Evolutionary conservation across 495 filamentous ascomycete genomes (phyloP).

Genomic region (Penicillium chermesinum): DNA sequence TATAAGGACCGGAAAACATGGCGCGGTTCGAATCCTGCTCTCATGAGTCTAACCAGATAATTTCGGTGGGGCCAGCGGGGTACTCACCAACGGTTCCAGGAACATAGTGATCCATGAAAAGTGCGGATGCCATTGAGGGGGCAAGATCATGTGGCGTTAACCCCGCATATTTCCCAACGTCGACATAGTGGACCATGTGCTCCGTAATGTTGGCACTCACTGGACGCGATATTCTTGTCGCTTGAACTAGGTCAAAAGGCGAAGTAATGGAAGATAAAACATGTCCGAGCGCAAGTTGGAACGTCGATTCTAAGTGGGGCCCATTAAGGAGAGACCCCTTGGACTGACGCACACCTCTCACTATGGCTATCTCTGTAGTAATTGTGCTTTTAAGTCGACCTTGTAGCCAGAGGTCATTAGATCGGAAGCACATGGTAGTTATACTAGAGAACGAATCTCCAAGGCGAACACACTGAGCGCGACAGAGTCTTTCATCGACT

Average conservation of each 20-base stretch:
- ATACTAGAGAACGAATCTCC: neutral
- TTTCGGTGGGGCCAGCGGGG: neutral
- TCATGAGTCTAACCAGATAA: constrained; percentile 3
- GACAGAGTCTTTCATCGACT: neutral
- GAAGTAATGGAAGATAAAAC: neutral
- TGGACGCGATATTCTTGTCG: constrained; percentile 8
- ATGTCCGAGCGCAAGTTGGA: constrained; percentile 9
- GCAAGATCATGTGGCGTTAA: constrained; percentile 8
- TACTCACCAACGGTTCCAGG: constrained; percentile 25
- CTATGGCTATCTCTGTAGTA: neutral
- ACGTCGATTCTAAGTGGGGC: constrained; percentile 7
- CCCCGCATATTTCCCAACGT: constrained; percentile 6
- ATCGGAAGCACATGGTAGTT: neutral
- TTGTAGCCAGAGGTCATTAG: neutral
- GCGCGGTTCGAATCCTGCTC: neutral
- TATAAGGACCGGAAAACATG: neutral
- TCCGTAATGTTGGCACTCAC: constrained; percentile 1
- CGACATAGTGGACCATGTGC: constrained; percentile 12
- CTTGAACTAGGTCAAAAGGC: constrained; percentile 16
- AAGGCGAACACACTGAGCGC: neutral
- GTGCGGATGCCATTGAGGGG: constrained; percentile 23
- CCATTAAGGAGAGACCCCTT: constrained; percentile 5
- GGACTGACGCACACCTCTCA: neutral
- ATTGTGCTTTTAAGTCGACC: neutral
- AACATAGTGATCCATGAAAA: constrained; percentile 30